Evolutionary conservation across 495 filamentous ascomycete species (phyloP), one percentile per base, ranked within the genome.

Genomic region (Penicillium malachiteum): DNA sequence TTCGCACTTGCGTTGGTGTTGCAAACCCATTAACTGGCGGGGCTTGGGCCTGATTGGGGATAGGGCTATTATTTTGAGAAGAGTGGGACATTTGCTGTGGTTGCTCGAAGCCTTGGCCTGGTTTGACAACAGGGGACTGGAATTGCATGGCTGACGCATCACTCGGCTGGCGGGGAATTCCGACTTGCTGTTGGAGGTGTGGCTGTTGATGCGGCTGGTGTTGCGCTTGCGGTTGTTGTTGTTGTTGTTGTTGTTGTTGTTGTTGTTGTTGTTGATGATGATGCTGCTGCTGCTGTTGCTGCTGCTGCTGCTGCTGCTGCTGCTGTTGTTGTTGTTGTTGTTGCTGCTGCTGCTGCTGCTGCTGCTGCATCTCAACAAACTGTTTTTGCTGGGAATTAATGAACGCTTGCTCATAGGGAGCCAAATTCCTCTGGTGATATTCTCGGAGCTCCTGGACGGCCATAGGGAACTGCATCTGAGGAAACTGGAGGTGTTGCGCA

Each of bases 371-470:
- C 18, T 80, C 71, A 18, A 63, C 64, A 40, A 76, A 72, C 50
- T 76, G 77, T 56, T 84, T 82, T 49, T 79, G 82, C 59, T 82
- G 81, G 21, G 86, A 84, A 33, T 71, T 76, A 12, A 83, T 62
- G 71, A 82, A 89, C n/a, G 81, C 82, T 48, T 87, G 83, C 65
- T 97, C 92, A 62, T 91, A 96, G 21, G 74, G 67, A 26, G 67
- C 74, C 5, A 97, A 70, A 55, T 93, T 91, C 41, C 84, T 78
- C 57, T 90, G 85, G 71, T 90, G 96, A 38, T 89, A 75, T 7
- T 73, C 73, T 50, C 84, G 85, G 43, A 97, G 67, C 60, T 96
- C 89, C 48, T 81, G 79, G 11, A 81, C 77, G 0, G 85, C 88
- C 14, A 75, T 74, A 3, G 83, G 87, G 51, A 84, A 76, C 60